Evolutionary conservation across 2,329 filamentous ascomycete species (phyloP), one percentile per base, ranked within the genome.

Genomic region (Fusarium subtropicale): DNA sequence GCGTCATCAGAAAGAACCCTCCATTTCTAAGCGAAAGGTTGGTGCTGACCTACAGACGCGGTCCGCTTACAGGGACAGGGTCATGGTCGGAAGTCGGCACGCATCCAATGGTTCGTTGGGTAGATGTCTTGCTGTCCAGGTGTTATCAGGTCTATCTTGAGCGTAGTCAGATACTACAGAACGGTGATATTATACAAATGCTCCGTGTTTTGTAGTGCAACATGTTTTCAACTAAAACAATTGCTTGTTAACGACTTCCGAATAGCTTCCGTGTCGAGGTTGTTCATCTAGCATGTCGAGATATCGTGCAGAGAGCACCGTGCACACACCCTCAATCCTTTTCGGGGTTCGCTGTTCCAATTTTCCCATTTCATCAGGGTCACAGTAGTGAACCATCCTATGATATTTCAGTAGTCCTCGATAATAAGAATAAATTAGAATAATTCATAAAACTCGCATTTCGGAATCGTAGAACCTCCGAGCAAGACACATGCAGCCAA

Each of bases 391-490:
- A 18, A 2, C 3, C 3, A 18, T 12, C 15, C 7, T 12, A 0
- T n/a, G 3, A 3, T 28, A n/a, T n/a, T 11, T 15, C 4, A 28
- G 10, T 6, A 13, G 16, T 28, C 0, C 1, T 28, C 2, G 7
- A 2, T 1, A 15, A 42, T 18, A 10, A 2, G 3, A 15, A 13
- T 7, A 0, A 12, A 45, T 13, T 20, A n/a, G n/a, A 45, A 0
- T 6, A 15, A 30, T 18, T n/a, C 10, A 4, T 11, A 0, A 4
- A 38, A 6, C 10, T 51, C 48, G 48, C 48, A 38, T 5, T 20
- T 39, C 48, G 48, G 33, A 39, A 22, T 1, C 15, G 9, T 10
- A 9, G 1, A 5, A 28, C 7, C 22, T 39, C 48, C 48, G 48
- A 39, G 7, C 0, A 1, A 26, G 7, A 1, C 3, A 42, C 2